phyloP scores from a whole-genome alignment of 495 filamentous ascomycete species.

The Cercophora newfieldiana region DNA sequence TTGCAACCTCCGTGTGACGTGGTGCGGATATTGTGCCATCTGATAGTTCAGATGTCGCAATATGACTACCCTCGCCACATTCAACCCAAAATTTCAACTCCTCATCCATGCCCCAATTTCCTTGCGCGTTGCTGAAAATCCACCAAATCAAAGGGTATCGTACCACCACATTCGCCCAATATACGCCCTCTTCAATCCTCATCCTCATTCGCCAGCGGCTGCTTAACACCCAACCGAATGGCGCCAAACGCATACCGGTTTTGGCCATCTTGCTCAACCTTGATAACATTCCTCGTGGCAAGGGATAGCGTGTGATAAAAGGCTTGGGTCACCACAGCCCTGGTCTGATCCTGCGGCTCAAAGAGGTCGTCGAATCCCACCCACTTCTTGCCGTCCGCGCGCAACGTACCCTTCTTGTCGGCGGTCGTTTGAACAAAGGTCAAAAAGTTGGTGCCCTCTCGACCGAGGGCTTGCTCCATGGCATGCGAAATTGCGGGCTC shows the following conservation, averaged over 20 bases:
- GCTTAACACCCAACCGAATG: slow-evolving; percentile 38
- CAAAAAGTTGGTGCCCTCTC: slow-evolving; percentile 44
- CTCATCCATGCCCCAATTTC: not conserved
- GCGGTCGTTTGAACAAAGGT: slow-evolving; percentile 57
- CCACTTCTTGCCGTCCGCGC: slow-evolving; percentile 41
- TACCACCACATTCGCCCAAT: not conserved
- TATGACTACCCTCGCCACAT: not conserved
- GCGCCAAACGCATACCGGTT: slow-evolving; percentile 35
- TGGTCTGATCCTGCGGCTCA: slow-evolving; percentile 52
- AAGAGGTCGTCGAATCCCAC: slow-evolving; percentile 60
- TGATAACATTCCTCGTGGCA: slow-evolving; percentile 61
- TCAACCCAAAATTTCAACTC: not conserved
- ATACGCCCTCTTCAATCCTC: not conserved
- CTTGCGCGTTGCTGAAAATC: not conserved
- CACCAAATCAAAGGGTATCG: not conserved
- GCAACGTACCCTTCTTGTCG: slow-evolving; percentile 38
- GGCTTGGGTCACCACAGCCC: slow-evolving; percentile 66
- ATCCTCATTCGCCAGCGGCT: slow-evolving; percentile 2
- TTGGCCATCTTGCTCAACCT: slow-evolving; percentile 53
- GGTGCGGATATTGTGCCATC: not conserved
- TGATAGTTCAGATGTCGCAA: not conserved
- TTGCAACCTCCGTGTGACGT: not conserved
- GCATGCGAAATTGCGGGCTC: slow-evolving; percentile 22
- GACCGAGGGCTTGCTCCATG: slow-evolving; percentile 33
- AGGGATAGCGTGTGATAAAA: slow-evolving; percentile 72